Percentiles rank a stretch among this genome's conserved stretches.
phyloP scores from a whole-genome alignment of 441 rosid species.

The Pelargonium cotyledonis region DNA sequence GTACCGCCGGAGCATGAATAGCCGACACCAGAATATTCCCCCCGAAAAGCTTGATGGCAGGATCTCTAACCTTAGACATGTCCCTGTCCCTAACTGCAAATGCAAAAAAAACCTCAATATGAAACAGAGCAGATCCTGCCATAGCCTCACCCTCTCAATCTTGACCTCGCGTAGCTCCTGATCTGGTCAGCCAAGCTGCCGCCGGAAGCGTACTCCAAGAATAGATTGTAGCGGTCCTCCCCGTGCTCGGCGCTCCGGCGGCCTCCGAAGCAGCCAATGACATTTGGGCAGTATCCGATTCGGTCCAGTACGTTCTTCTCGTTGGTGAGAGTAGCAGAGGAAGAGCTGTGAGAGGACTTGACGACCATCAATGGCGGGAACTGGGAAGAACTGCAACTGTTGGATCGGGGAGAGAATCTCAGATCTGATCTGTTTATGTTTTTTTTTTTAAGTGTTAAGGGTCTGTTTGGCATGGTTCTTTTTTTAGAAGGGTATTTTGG shows the following conservation, averaged over 20 bases:
- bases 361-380: too few species aligned
- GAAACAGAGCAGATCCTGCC: background rate
- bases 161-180: too few species aligned
- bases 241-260: conserved; percentile 39
- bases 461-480: too few species aligned
- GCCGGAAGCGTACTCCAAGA: conserved; percentile 64
- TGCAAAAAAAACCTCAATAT: background rate
- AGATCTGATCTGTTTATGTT: too few species aligned
- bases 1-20: background rate
- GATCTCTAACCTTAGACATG: conserved; percentile 4
- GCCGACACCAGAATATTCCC: conserved; percentile 2
- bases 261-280: conserved; percentile 27
- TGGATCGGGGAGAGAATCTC: too few species aligned
- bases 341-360: too few species aligned
- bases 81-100: background rate
- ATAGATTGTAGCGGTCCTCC: conserved; percentile 38
- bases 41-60: conserved; percentile 8
- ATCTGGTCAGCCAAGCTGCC: conserved; percentile 56
- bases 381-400: too few species aligned
- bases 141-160: too few species aligned
- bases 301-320: conserved; percentile 33
- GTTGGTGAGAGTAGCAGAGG: conserved; percentile 34
- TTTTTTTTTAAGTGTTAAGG: too few species aligned
- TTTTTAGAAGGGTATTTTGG: too few species aligned
- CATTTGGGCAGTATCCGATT: conserved; percentile 10